Base-by-base conservation (phyloP, 441 rosid species). In the Manihot esculenta region DNA sequence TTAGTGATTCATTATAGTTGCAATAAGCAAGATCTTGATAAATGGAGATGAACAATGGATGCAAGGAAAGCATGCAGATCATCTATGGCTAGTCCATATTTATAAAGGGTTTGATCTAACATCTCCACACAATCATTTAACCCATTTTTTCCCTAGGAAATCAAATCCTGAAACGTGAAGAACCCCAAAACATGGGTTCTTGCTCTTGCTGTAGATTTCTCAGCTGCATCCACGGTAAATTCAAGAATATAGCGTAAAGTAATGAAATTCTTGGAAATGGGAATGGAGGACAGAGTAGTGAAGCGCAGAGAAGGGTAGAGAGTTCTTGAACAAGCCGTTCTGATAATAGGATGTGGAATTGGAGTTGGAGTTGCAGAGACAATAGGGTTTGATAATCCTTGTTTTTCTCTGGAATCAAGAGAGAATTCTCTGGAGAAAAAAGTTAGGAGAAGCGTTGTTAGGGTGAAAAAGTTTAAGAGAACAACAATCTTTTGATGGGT, bases 1-100 rank as follows among this genome's bases (percentile, higher is more conserved):
- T n/a, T n/a, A n/a, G n/a, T 47, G 66, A 62, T 75, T 63, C 2
- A 75, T 70, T 75, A 75, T 75, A 9, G 74, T 54, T 7, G 78
- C 78, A 71, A 74, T 75, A 33, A 64, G 74, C 3, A 70, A 12
- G 13, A 66, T 75, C 44, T 70, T 70, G 45, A 75, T 1, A 21
- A 51, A 71, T 18, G 68, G 15, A 60, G 20, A 71, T 42, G 15
- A 17, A 2, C 10, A 4, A 2, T 27, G 3, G n/a, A n/a, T n/a
- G n/a, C n/a, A n/a, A n/a, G n/a, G n/a, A n/a, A n/a, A n/a, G n/a
- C n/a, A n/a, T n/a, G n/a, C n/a, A n/a, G n/a, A n/a, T n/a, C n/a
- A n/a, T n/a, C n/a, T n/a, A n/a, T n/a, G n/a, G n/a, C n/a, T n/a
- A n/a, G n/a, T n/a, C n/a, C n/a, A n/a, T n/a, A n/a, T n/a, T n/a